A percentile compares a stretch with the other conserved stretches of the same genome.
phyloP scores from a whole-genome alignment of 2,329 filamentous ascomycete genomes.

The Tympanopsis confertula region DNA sequence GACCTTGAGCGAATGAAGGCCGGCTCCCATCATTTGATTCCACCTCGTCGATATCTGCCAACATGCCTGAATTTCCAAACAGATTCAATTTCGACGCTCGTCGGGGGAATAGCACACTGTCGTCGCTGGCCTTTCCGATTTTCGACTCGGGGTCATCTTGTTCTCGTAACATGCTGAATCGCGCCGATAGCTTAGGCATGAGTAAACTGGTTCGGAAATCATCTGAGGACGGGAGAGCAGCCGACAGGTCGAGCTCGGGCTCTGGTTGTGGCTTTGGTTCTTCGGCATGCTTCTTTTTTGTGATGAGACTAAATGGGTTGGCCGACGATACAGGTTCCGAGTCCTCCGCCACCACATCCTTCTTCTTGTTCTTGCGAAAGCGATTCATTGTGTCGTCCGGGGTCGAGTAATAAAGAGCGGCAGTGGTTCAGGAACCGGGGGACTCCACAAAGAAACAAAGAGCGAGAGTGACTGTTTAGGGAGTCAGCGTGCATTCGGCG shows the following conservation, averaged over 20 bases:
- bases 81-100: constrained; percentile 68
- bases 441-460: too few species aligned
- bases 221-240: constrained; percentile 68
- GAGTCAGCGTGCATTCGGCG: too few species aligned
- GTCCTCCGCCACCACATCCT: background rate
- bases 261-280: background rate
- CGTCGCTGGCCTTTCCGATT: constrained; percentile 87
- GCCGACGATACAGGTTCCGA: background rate
- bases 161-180: constrained; percentile 93
- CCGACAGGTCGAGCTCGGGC: constrained; percentile 58
- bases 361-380: background rate
- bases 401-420: too few species aligned
- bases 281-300: background rate
- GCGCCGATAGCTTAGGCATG: constrained; percentile 86
- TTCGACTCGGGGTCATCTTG: constrained; percentile 85
- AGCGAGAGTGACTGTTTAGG: too few species aligned
- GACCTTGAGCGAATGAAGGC: constrained; percentile 27
- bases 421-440: too few species aligned
- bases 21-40: constrained; percentile 54
- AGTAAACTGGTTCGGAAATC: constrained; percentile 91
- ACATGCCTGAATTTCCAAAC: constrained; percentile 41
- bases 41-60: constrained; percentile 83
- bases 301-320: background rate
- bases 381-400: background rate
- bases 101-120: constrained; percentile 78